phyloP scores from a whole-genome alignment of 805 yeast genomes.

The Grigorovia jiainica region DNA sequence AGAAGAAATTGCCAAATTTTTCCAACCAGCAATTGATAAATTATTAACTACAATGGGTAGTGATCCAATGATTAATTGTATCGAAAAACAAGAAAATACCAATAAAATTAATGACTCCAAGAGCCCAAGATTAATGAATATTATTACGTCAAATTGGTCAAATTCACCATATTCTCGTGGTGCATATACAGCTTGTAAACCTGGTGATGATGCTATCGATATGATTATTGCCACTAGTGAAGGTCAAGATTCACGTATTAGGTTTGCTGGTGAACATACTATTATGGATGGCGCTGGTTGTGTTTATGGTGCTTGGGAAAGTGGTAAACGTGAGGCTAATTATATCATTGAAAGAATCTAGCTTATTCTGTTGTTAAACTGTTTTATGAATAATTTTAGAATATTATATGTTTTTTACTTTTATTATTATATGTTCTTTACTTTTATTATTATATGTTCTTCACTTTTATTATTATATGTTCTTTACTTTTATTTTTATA shows the following conservation, averaged over 20 bases:
- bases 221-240: slow-evolving; percentile 50
- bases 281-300: slow-evolving; percentile 83
- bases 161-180: slow-evolving; percentile 71
- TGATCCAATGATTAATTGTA: slow-evolving; percentile 6
- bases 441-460: background rate
- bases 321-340: slow-evolving; percentile 54
- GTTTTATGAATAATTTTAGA: background rate
- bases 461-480: too few species aligned
- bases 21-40: slow-evolving; percentile 39
- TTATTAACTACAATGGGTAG: slow-evolving; percentile 11
- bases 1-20: slow-evolving; percentile 44
- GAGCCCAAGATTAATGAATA: slow-evolving; percentile 32
- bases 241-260: slow-evolving; percentile 43
- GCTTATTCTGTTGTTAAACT: background rate
- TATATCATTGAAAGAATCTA: slow-evolving; percentile 21
- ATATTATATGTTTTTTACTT: background rate
- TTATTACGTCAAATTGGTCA: slow-evolving; percentile 65
- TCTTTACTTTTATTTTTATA: too few species aligned
- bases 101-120: background rate
- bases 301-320: slow-evolving; percentile 81
- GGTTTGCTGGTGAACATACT: slow-evolving; percentile 92
- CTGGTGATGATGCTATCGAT: slow-evolving; percentile 62
- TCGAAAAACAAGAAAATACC: background rate
- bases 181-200: slow-evolving; percentile 63
- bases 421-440: background rate